phyloP scores from a whole-genome alignment of 2,329 filamentous ascomycete species.

The Sporothrix mexicana region DNA sequence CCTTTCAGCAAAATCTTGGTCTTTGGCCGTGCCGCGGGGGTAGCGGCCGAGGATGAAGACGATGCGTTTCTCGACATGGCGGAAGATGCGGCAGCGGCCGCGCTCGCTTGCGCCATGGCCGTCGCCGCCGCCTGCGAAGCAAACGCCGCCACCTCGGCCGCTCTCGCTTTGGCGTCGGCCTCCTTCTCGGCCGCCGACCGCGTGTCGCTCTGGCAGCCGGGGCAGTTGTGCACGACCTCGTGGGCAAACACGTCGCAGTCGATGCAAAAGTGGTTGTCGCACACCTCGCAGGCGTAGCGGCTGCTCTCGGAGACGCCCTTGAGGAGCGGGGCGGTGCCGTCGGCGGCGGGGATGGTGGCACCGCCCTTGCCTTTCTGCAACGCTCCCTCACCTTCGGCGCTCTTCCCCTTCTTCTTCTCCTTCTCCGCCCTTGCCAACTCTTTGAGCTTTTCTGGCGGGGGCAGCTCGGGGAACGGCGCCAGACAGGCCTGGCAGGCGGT shows the following conservation, averaged over 20 bases:
- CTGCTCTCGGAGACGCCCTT: constrained; percentile 83
- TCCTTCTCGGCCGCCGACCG: constrained; percentile 37
- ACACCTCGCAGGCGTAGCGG: constrained; percentile 88
- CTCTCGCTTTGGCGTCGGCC: constrained; percentile 13
- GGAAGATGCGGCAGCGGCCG: background rate
- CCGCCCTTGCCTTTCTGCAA: background rate
- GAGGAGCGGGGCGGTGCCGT: constrained; percentile 42
- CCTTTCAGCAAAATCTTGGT: constrained; percentile 31
- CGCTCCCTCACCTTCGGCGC: constrained; percentile 30
- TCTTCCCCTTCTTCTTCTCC: constrained; percentile 22
- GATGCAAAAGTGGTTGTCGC: constrained; percentile 91
- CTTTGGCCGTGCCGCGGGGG: constrained; percentile 16
- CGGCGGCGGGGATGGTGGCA: constrained; percentile 16
- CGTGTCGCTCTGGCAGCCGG: constrained; percentile 74
- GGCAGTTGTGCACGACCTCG: constrained; percentile 93
- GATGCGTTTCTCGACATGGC: background rate
- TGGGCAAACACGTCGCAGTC: constrained; percentile 97
- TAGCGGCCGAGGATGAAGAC: background rate
- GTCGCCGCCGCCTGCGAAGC: background rate
- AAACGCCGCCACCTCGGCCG: constrained; percentile 9
- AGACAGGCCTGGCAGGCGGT: constrained; percentile 80
- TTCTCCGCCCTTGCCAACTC: constrained; percentile 19
- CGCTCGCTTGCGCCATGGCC: background rate
- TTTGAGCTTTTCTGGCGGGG: constrained; percentile 36
- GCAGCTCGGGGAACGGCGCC: constrained; percentile 67